These are phyloP conservation scores for Dryas alaskensis DNA, from an alignment of 306 rosid genomes.

Conservation along the genomic window DNA sequence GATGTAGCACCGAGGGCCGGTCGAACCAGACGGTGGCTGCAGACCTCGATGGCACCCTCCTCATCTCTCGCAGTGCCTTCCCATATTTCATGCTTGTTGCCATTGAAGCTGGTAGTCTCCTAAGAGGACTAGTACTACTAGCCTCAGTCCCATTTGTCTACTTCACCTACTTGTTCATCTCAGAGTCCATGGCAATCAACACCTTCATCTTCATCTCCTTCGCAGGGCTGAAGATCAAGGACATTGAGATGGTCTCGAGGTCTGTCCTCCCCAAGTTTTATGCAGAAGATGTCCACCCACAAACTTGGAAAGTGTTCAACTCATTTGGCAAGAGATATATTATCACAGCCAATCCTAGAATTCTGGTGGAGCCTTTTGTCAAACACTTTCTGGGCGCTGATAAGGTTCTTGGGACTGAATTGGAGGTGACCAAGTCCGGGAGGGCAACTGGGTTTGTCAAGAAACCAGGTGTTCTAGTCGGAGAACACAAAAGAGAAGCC, in stretches of 20 bases:
- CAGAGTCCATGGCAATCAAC: slow-evolving; percentile 61
- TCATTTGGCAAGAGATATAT: slow-evolving; percentile 73
- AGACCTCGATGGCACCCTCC: slow-evolving; percentile 81
- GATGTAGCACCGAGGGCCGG: slow-evolving; percentile 57
- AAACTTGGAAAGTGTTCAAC: slow-evolving; percentile 70
- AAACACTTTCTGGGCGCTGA: slow-evolving; percentile 68
- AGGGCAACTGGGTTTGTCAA: slow-evolving; percentile 73
- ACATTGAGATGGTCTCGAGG: slow-evolving; percentile 62
- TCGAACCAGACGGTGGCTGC: slow-evolving; percentile 76
- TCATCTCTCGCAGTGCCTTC: slow-evolving; percentile 61
- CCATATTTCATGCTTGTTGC: slow-evolving; percentile 94
- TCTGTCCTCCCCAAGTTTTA: slow-evolving; percentile 83
- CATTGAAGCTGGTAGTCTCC: slow-evolving; percentile 75
- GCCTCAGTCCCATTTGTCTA: slow-evolving; percentile 57
- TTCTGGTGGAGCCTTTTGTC: slow-evolving; percentile 84
- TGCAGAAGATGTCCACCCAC: slow-evolving; percentile 72
- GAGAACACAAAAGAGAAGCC: slow-evolving; percentile 62
- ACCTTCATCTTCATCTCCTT: slow-evolving; percentile 58
- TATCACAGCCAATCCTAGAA: slow-evolving; percentile 72
- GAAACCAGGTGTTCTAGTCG: slow-evolving; percentile 76
- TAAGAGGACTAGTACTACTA: slow-evolving; percentile 61
- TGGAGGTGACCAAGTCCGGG: slow-evolving; percentile 52
- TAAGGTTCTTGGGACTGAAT: slow-evolving; percentile 76
- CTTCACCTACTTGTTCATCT: slow-evolving; percentile 57
- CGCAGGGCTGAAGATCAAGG: slow-evolving; percentile 53